Percentiles rank a stretch among this genome's conserved stretches.
These are phyloP conservation scores for Hibiscus trionum DNA, from an alignment of 345 rosid species.

Conservation along the genomic window DNA sequence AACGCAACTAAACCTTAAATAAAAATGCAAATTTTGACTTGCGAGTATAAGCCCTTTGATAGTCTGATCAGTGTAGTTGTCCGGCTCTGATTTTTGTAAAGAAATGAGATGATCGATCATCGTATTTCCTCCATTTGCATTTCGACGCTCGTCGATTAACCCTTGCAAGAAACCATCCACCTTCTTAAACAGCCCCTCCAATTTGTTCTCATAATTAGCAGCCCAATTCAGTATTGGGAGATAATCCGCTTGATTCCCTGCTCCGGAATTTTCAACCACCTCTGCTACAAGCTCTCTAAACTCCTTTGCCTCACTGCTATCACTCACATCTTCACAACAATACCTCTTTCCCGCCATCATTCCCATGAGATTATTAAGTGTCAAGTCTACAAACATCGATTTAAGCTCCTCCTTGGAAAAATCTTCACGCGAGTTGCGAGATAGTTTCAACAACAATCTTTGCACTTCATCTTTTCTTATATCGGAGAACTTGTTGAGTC, in stretches of 20 bases:
- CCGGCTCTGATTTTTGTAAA: conserved; percentile 35
- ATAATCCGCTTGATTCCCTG: conserved; percentile 35
- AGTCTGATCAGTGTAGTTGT: conserved; percentile 32
- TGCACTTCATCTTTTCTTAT: too few species aligned
- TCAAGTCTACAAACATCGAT: too few species aligned
- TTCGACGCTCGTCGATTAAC: conserved; percentile 40
- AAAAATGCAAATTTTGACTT: neutral
- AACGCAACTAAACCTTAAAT: too few species aligned
- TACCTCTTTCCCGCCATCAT: too few species aligned
- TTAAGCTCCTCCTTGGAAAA: too few species aligned
- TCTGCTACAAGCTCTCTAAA: conserved; percentile 26
- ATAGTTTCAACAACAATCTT: too few species aligned
- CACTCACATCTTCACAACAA: too few species aligned
- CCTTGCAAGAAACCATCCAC: conserved; percentile 33
- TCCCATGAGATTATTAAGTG: too few species aligned
- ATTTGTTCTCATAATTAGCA: conserved; percentile 21
- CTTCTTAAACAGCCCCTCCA: conserved; percentile 12
- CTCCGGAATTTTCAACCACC: conserved; percentile 10
- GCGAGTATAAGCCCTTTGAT: conserved; percentile 40
- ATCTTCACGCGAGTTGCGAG: too few species aligned
- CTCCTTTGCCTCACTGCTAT: too few species aligned
- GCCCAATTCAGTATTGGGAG: conserved; percentile 38
- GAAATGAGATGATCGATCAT: conserved; percentile 43
- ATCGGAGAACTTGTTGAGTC: too few species aligned
- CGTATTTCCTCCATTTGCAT: conserved; percentile 11